Conservation (phyloP, 2,329 filamentous ascomycete species). For the Penicillium sp. region DNA sequence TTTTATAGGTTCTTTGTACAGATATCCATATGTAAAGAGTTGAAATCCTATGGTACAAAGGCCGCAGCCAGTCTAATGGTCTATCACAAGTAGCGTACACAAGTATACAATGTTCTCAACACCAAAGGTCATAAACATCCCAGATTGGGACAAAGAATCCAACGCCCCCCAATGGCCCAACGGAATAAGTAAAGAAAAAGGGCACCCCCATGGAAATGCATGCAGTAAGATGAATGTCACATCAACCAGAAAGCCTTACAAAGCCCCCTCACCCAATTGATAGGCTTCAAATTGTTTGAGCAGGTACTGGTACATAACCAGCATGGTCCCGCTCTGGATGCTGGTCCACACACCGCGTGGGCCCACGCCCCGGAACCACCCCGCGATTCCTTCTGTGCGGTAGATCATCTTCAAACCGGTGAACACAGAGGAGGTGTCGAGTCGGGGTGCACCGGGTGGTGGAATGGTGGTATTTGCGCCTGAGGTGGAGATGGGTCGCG, state of each 20-base stretch:
- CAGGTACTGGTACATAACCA: constrained; percentile 89
- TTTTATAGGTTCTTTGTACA: not conserved
- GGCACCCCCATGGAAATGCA: constrained; percentile 12
- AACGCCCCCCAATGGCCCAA: constrained; percentile 21
- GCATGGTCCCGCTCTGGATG: constrained; percentile 93
- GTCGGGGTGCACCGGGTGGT: constrained; percentile 69
- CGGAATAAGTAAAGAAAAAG: constrained; percentile 14
- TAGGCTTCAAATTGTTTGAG: constrained; percentile 69
- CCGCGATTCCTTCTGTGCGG: constrained; percentile 77
- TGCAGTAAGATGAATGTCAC: constrained; percentile 4
- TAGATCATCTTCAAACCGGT: constrained; percentile 85
- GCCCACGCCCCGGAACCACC: constrained; percentile 92
- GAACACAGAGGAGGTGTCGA: constrained; percentile 86
- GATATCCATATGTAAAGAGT: not conserved
- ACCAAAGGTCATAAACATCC: constrained; percentile 9
- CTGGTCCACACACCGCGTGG: constrained; percentile 95
- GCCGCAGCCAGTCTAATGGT: constrained; percentile 22
- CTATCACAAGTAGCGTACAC: constrained; percentile 17
- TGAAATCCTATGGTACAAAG: constrained; percentile 20
- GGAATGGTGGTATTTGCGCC: constrained; percentile 80
- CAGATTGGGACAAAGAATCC: constrained; percentile 10
- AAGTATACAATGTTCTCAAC: constrained; percentile 14
- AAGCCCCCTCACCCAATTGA: constrained; percentile 27
- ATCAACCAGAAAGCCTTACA: constrained; percentile 16
- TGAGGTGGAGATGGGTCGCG: constrained; percentile 79